These are phyloP conservation scores for Lentinula aciculospora DNA, from an alignment of 768 basidiomycete genomes.

Conservation along the genomic window DNA sequence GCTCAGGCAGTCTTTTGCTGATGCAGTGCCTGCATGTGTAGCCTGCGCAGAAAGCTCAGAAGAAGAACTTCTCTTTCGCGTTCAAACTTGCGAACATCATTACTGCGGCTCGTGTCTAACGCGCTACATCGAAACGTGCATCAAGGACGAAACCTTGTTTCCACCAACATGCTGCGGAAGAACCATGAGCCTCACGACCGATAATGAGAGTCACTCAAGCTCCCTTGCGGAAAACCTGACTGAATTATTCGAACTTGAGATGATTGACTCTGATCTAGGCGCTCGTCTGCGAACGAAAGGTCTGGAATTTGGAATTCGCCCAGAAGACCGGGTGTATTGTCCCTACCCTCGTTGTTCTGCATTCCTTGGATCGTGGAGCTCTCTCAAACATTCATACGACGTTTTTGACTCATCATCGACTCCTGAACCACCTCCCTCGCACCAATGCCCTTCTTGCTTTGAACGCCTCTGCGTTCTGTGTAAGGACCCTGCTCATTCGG, in stretches of 20 bases:
- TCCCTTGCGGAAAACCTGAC: background rate
- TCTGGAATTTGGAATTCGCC: constrained; percentile 22
- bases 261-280: background rate
- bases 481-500: background rate
- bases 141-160: background rate
- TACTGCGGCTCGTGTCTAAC: constrained; percentile 3
- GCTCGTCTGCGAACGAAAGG: constrained; percentile 19
- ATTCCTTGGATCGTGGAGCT: constrained; percentile 21
- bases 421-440: background rate
- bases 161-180: constrained; percentile 5
- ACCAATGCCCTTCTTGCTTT: background rate
- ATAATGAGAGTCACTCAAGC: background rate
- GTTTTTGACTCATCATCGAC: background rate
- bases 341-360: constrained; percentile 26
- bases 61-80: background rate
- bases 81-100: background rate
- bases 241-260: background rate
- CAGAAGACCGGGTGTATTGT: constrained; percentile 28
- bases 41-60: background rate
- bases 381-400: background rate
- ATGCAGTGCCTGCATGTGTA: background rate
- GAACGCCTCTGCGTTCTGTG: background rate
- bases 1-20: background rate
- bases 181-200: background rate
- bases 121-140: background rate